Evolutionary conservation across 768 basidiomycete species (phyloP).

Genomic region (Obba rivulosa): DNA sequence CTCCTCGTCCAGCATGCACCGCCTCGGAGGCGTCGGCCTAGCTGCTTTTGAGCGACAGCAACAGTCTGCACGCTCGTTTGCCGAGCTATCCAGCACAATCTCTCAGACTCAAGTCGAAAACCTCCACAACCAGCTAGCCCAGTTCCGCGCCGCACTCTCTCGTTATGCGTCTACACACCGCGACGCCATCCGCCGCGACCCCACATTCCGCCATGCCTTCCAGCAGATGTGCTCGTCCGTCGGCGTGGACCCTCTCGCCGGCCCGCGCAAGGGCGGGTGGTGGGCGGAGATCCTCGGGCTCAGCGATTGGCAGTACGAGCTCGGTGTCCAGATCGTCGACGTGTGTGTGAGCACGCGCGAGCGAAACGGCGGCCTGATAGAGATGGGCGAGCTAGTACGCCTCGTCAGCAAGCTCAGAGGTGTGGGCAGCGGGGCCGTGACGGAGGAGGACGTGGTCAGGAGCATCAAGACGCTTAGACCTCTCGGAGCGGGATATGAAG

Average conservation of each 20-base stretch:
- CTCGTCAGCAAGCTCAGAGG: slow-evolving; percentile 75
- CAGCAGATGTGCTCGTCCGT: slow-evolving; percentile 95
- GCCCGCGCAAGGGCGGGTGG: slow-evolving; percentile 80
- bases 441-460: slow-evolving; percentile 77
- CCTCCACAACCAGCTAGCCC: slow-evolving; percentile 75
- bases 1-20: slow-evolving; percentile 44
- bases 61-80: slow-evolving; percentile 74
- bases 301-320: slow-evolving; percentile 93
- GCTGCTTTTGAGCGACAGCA: slow-evolving; percentile 89
- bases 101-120: slow-evolving; percentile 72
- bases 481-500: slow-evolving; percentile 87
- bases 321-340: slow-evolving; percentile 93
- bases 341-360: slow-evolving; percentile 85
- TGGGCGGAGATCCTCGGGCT: slow-evolving; percentile 87
- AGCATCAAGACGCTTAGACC: slow-evolving; percentile 87
- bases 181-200: slow-evolving; percentile 76
- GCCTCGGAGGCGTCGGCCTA: slow-evolving; percentile 77
- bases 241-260: slow-evolving; percentile 91
- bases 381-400: slow-evolving; percentile 78
- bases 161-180: slow-evolving; percentile 82
- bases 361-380: slow-evolving; percentile 89
- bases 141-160: slow-evolving; percentile 76
- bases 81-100: slow-evolving; percentile 73
- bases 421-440: slow-evolving; percentile 61
- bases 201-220: slow-evolving; percentile 86